Percentiles rank a stretch among this genome's conserved stretches.
Evolutionary conservation across 2,329 filamentous ascomycete species (phyloP).

Genomic region (Xylaria hypoxylon): DNA sequence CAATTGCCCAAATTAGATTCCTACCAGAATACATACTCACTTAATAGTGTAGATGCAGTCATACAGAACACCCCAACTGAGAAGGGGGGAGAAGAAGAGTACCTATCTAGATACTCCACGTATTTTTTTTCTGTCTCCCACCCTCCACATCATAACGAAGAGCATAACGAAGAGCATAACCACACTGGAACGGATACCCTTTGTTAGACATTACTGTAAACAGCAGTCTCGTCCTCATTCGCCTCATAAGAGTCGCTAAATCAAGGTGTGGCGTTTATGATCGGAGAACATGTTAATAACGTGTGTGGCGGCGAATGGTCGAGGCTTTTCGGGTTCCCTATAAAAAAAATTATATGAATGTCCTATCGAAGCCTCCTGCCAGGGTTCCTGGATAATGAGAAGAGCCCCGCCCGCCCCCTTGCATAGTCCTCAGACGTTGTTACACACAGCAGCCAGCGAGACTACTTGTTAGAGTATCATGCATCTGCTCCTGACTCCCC

Average conservation of each 20-base stretch:
- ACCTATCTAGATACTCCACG: neutral
- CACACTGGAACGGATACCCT: neutral
- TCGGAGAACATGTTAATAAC: neutral
- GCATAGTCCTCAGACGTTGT: neutral
- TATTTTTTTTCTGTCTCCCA: neutral
- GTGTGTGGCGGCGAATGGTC: neutral
- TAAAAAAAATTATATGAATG: neutral
- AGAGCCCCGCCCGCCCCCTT: neutral
- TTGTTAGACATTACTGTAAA: neutral
- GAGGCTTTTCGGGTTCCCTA: neutral
- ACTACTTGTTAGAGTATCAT: neutral
- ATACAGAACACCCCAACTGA: neutral
- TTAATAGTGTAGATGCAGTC: neutral
- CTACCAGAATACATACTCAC: neutral
- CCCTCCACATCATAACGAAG: neutral
- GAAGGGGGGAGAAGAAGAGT: neutral
- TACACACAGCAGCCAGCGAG: neutral
- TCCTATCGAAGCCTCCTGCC: neutral
- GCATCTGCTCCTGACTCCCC: no score
- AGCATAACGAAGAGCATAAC: no score
- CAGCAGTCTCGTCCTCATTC: conserved; percentile 1
- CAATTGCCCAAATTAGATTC: neutral
- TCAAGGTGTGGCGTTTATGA: neutral
- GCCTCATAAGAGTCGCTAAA: neutral
- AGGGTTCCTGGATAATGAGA: neutral